Evolutionary conservation across 2,329 filamentous ascomycete genomes (phyloP), one percentile per base, ranked within the genome.

Genomic region (Emergomyces orientalis): DNA sequence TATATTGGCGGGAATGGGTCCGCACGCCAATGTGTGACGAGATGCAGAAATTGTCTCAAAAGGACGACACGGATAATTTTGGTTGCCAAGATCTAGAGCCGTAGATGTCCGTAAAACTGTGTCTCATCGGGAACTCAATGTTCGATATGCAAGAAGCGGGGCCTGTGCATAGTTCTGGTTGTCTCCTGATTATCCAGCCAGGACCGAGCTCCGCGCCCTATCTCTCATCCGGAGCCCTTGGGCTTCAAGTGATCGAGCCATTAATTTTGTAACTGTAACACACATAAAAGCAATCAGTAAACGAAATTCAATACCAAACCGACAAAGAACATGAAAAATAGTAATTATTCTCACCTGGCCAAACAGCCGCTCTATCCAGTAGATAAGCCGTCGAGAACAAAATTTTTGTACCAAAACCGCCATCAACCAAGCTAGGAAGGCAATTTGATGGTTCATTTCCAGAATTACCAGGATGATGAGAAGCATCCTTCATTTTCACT

Each of bases 291-390:
- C 7, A 59, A 22, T 8, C 6, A 34, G 30, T 5, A 55, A 32
- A 55, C 22, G 6, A 11, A n/a, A n/a, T 55, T 19, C 17, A 37
- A 47, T 22, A 11, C n/a, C 2, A 32, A 64, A 57, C 34, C 61
- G 13, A 39, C 22, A 47, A 47, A 34, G n/a, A n/a, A 55, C 27
- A 55, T 22, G 45, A 19, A 55, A 41, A 27, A 25, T n/a, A 22
- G 14, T 56, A 17, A 25, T 22, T 62, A 64, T 47, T 79, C 86
- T 81, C 79, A 92, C 89, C 88, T 74, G 92, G 92, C 93, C 94
- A 99, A 34, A 96, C 90, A 67, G 90, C 88, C 66, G 90, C 89
- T 76, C 91, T 91, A 68, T 92, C 89, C 66, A 97, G 82, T 82
- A 95, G 89, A 76, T 90, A 88, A 57, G 91, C 90, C 66, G 90